A percentile compares a stretch with the other conserved stretches of the same genome.
Conservation (phyloP, 106 monocot genomes). For the Dendrobium catenatum region DNA sequence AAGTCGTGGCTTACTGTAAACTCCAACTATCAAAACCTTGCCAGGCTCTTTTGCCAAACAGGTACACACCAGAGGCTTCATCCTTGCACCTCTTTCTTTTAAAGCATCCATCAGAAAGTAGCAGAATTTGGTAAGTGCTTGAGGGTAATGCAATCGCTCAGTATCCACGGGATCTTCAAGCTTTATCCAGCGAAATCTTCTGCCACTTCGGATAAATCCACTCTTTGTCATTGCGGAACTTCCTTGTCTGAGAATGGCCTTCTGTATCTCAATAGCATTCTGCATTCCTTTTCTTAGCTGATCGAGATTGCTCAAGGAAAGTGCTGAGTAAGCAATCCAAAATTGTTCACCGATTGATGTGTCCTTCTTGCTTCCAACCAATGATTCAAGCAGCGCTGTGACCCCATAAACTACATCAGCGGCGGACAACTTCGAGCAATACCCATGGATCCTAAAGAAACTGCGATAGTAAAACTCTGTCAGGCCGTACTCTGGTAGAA, state of each 20-base stretch:
- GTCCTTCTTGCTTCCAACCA: conserved; percentile 21
- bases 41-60: conserved; percentile 65
- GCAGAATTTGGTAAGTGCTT: conserved; percentile 88
- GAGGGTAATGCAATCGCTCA: conserved; percentile 53
- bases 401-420: conserved; percentile 95
- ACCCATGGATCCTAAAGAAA: conserved; percentile 74
- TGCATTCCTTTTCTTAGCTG: conserved; percentile 79
- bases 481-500: conserved; percentile 84
- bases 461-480: conserved; percentile 86
- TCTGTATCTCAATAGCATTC: conserved; percentile 85
- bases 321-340: conserved; percentile 83
- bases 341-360: conserved; percentile 59
- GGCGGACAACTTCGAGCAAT: conserved; percentile 73
- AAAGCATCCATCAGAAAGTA: conserved; percentile 92
- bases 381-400: conserved; percentile 78
- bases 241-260: conserved; percentile 84
- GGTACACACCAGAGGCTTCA: conserved; percentile 87
- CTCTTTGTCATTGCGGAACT: conserved; percentile 86
- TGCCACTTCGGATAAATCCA: conserved; percentile 78
- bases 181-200: conserved; percentile 89
- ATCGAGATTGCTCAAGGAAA: conserved; percentile 62
- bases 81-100: conserved; percentile 88
- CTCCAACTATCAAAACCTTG: conserved; percentile 81
- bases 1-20: conserved; percentile 72
- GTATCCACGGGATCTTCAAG: conserved; percentile 85